These are phyloP conservation scores for Selaginella moellendorffii DNA, from an alignment of 75 land plant genomes.

Conservation along the genomic window DNA sequence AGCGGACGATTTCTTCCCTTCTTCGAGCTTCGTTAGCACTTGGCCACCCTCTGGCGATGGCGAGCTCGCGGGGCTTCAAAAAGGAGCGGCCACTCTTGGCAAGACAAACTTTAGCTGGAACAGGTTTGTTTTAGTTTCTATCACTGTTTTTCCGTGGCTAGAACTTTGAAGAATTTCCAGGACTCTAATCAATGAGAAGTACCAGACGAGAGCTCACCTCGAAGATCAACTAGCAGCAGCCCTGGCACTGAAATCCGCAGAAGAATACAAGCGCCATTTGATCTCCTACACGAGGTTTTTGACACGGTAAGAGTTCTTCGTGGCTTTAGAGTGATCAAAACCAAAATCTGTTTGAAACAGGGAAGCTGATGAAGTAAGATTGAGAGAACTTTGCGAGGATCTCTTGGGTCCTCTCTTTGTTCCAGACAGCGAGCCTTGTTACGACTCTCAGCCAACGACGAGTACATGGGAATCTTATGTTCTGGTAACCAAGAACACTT, in stretches of 20 bases:
- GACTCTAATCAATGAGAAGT: constrained; percentile 46
- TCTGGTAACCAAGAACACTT: too few species aligned
- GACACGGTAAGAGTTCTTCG: too few species aligned
- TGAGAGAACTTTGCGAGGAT: constrained; percentile 89
- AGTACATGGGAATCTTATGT: too few species aligned
- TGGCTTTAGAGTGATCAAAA: too few species aligned
- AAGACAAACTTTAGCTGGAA: constrained; percentile 66
- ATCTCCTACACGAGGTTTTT: constrained; percentile 69
- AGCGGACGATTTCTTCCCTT: constrained; percentile 84
- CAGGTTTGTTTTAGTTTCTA: constrained; percentile 36
- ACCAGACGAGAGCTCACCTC: constrained; percentile 87
- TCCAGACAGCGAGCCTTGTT: not conserved
- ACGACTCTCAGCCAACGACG: not conserved
- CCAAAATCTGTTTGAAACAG: too few species aligned
- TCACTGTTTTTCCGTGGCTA: too few species aligned
- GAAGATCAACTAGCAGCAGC: constrained; percentile 80
- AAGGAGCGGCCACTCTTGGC: constrained; percentile 56
- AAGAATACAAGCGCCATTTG: constrained; percentile 70
- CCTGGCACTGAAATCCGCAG: constrained; percentile 62
- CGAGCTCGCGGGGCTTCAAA: constrained; percentile 80
- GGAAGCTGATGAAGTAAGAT: constrained; percentile 83
- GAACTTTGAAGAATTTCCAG: too few species aligned
- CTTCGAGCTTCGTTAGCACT: constrained; percentile 79
- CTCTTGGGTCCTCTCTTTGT: constrained; percentile 55
- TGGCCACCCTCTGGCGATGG: constrained; percentile 49